Percentiles rank a stretch among this genome's conserved stretches.
These are phyloP conservation scores for Leccinum insigne DNA, from an alignment of 1,284 basidiomycete species.

Conservation along the genomic window DNA sequence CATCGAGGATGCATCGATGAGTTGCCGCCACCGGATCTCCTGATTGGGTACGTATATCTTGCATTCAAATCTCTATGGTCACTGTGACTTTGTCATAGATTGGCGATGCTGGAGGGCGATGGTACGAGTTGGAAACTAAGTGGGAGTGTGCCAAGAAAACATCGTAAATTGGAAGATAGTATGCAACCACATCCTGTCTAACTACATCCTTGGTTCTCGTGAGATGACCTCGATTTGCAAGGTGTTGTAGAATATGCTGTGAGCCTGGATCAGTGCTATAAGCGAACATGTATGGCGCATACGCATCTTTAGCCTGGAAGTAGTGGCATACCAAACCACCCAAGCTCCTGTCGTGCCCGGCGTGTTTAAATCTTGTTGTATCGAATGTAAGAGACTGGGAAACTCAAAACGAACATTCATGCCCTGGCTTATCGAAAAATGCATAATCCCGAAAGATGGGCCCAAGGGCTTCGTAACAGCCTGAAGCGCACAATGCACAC, in stretches of 20 bases:
- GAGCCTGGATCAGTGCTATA: too few species aligned
- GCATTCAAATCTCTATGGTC: not conserved
- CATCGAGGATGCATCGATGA: slow-evolving; percentile 65
- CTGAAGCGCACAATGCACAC: too few species aligned
- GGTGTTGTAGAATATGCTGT: slow-evolving; percentile 45
- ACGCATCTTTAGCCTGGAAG: too few species aligned
- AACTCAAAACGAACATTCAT: too few species aligned
- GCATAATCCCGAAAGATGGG: too few species aligned
- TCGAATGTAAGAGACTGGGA: too few species aligned
- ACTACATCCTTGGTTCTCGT: slow-evolving; percentile 15
- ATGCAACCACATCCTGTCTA: slow-evolving; percentile 31
- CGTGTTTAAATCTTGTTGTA: too few species aligned
- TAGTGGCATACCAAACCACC: too few species aligned
- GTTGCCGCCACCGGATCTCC: slow-evolving; percentile 71
- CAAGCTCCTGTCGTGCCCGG: too few species aligned
- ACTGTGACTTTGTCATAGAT: slow-evolving; percentile 41
- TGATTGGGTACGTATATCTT: slow-evolving; percentile 66
- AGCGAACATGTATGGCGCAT: too few species aligned
- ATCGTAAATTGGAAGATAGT: slow-evolving; percentile 47
- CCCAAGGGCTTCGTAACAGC: too few species aligned
- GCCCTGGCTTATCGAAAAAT: too few species aligned
- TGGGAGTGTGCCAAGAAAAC: slow-evolving; percentile 76
- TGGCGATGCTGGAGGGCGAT: slow-evolving; percentile 86
- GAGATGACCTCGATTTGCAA: slow-evolving; percentile 61
- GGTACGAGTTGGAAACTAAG: slow-evolving; percentile 94